These are phyloP conservation scores for Botrytis porri DNA, from an alignment of 2,329 filamentous ascomycete species.

Conservation along the genomic window DNA sequence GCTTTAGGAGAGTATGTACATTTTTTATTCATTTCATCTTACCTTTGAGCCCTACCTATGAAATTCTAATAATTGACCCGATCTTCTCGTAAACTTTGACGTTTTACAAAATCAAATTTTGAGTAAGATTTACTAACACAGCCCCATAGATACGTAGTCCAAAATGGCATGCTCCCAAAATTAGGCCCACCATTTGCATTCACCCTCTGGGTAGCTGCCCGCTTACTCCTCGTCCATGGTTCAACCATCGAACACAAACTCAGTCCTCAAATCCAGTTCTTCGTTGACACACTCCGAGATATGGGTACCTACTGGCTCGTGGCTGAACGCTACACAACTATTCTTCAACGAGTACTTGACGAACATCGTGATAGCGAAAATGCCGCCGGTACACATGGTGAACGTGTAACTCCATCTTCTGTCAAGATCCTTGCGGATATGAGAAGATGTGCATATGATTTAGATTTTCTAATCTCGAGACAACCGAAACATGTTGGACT, in stretches of 20 bases:
- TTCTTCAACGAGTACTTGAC: constrained; percentile 79
- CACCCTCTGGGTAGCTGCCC: constrained; percentile 86
- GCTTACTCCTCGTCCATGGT: constrained; percentile 82
- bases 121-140: neutral
- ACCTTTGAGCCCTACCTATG: neutral
- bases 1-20: constrained; percentile 65
- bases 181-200: constrained; percentile 90
- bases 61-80: neutral
- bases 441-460: constrained; percentile 83
- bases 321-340: constrained; percentile 73
- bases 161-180: constrained; percentile 71
- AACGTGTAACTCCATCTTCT: constrained; percentile 74
- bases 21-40: neutral
- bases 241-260: constrained; percentile 84
- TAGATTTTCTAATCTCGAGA: constrained; percentile 83
- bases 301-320: constrained; percentile 86
- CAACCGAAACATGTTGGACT: constrained; percentile 47
- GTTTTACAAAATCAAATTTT: neutral
- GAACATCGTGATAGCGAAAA: constrained; percentile 79
- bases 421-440: constrained; percentile 89
- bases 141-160: constrained; percentile 53
- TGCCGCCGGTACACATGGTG: constrained; percentile 55
- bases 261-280: constrained; percentile 73
- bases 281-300: constrained; percentile 76
- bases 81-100: neutral